Evolutionary conservation across 768 basidiomycete genomes (phyloP).

Genomic region (Macrolepiota dolichaula): DNA sequence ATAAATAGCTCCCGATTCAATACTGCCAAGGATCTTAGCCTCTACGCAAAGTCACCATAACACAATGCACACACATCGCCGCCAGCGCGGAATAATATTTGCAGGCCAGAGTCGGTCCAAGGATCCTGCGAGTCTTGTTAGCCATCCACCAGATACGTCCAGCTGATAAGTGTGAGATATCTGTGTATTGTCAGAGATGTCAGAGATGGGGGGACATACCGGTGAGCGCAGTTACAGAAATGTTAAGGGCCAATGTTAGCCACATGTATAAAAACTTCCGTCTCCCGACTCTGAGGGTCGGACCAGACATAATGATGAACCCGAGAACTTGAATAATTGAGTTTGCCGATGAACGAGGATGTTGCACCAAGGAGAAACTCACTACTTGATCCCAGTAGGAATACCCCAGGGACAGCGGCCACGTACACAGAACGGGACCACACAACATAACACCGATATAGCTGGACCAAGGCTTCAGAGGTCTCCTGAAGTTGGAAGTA

Average conservation of each 20-base stretch:
- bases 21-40: conserved; percentile 16
- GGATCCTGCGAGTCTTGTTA: conserved; percentile 20
- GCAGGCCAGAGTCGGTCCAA: conserved; percentile 25
- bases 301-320: conserved; percentile 17
- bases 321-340: neutral
- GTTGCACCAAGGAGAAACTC: conserved; percentile 1
- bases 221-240: conserved; percentile 29
- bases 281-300: conserved; percentile 2
- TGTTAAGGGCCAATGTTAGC: conserved; percentile 30
- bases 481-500: neutral
- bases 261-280: conserved; percentile 28
- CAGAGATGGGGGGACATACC: conserved; percentile 19
- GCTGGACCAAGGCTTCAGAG: neutral
- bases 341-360: neutral
- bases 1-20: conserved; percentile 37
- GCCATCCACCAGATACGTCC: conserved; percentile 33
- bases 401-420: conserved; percentile 21
- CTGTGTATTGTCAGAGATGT: neutral
- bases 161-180: conserved; percentile 17
- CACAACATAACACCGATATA: conserved; percentile 36
- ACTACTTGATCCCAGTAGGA: conserved; percentile 32
- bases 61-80: conserved; percentile 27
- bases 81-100: conserved; percentile 31
- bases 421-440: conserved; percentile 29
- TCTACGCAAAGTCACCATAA: neutral